These are phyloP conservation scores for Chlamydomonas eustigma DNA, from an alignment of 139 green algal species.

Conservation along the genomic window DNA sequence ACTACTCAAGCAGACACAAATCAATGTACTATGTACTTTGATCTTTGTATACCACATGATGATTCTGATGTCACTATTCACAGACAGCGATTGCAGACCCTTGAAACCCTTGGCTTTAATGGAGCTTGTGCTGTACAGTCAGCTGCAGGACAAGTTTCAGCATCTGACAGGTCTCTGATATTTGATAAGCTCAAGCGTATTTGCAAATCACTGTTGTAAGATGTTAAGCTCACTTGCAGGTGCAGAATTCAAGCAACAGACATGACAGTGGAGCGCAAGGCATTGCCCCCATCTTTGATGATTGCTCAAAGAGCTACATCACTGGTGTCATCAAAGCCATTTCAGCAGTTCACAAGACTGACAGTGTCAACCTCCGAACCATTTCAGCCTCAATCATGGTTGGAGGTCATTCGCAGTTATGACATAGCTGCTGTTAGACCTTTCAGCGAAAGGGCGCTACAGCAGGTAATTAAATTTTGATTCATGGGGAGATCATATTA, in stretches of 20 bases:
- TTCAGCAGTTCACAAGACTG: background rate
- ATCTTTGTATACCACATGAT: constrained; percentile 18
- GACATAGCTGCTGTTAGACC: constrained; percentile 61
- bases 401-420: constrained; percentile 35
- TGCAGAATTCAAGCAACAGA: background rate
- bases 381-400: constrained; percentile 9
- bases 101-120: constrained; percentile 35
- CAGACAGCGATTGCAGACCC: constrained; percentile 29
- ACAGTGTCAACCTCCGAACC: background rate
- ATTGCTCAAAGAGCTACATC: too few relatives aligned
- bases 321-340: too few relatives aligned
- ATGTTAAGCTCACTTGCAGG: background rate
- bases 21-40: constrained; percentile 18
- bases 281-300: too few relatives aligned
- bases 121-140: constrained; percentile 26
- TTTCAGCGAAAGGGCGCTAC: constrained; percentile 41
- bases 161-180: constrained; percentile 47
- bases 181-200: too few relatives aligned
- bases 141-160: constrained; percentile 23
- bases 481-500: too few relatives aligned
- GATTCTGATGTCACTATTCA: constrained; percentile 20
- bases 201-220: background rate
- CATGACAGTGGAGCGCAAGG: too few relatives aligned
- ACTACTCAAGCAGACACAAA: too few relatives aligned
- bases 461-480: constrained; percentile 46